Evolutionary conservation across 2,329 filamentous ascomycete genomes (phyloP).

Genomic region (Colletotrichum musicola): DNA sequence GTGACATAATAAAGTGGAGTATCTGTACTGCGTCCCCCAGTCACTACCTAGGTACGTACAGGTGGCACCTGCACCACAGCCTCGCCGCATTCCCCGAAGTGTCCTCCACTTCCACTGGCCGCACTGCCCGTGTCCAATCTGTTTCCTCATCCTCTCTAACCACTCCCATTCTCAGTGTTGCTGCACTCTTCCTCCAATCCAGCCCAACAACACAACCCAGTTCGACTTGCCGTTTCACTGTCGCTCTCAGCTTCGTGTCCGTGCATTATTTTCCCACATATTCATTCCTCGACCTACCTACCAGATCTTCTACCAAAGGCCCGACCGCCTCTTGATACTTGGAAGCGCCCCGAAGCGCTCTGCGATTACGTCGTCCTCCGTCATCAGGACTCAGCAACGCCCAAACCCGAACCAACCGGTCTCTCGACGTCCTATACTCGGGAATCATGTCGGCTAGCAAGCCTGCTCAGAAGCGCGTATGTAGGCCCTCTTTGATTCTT

Average conservation of each 20-base stretch:
- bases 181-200: constrained; percentile 3
- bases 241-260: not conserved
- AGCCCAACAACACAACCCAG: not conserved
- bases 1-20: constrained; percentile 31
- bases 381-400: not conserved
- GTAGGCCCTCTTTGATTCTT: constrained; percentile 41
- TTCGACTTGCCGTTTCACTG: not conserved
- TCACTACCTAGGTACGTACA: constrained; percentile 8
- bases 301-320: not conserved
- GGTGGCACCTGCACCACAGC: constrained; percentile 17
- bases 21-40: not conserved
- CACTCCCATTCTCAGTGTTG: not conserved
- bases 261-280: constrained; percentile 19
- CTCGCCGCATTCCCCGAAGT: constrained; percentile 36
- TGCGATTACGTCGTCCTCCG: constrained; percentile 38
- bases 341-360: constrained; percentile 14
- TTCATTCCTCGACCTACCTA: constrained; percentile 26
- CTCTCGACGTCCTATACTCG: not conserved
- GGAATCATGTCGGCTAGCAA: constrained; percentile 74
- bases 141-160: constrained; percentile 1
- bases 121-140: constrained; percentile 5
- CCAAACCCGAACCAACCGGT: not conserved
- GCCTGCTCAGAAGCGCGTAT: constrained; percentile 78
- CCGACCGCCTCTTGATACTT: constrained; percentile 9
- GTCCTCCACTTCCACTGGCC: constrained; percentile 2